Base-by-base conservation (phyloP, 176 grass and related monocot genomes). In the Puccinellia tenuiflora region DNA sequence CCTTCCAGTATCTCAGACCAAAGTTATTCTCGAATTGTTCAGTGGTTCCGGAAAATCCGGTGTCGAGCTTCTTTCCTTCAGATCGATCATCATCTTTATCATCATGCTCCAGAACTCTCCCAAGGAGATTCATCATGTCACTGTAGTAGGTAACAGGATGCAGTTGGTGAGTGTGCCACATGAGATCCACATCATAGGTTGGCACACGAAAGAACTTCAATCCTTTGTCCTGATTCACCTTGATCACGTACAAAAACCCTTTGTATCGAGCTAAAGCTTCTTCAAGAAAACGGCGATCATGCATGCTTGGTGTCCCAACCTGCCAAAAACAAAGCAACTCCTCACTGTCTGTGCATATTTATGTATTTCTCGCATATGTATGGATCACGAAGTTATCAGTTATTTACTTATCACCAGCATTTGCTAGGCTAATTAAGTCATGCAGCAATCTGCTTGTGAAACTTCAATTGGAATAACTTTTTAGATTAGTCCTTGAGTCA, bases 161-260 rank as follows among this genome's bases (percentile, higher is more conserved):
- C 45, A 96, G 59, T 56, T 93, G 93, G 67, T 98, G 96, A 52
- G 93, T 89, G 80, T 98, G 96, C 96, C 96, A 98, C 54, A 98
- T 93, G 39, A 98, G 77, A 85, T 96, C 96, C 30, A 98, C 83
- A 47, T 98, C 96, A 15, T 98, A 95, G 53, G 93, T 93, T 8
- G 92, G 93, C 69, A 98, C 96, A 31, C 89, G 78, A 64, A 98
- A 98, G 78, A 79, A 66, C 11, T 90, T 88, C 68, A 85, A n/a
- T 79, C 91, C 87, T 75, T 88, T 95, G n/a, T 95, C 91, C 47
- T 81, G 87, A 90, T 96, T 93, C 53, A 69, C 83, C 73, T 88
- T 96, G 88, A 98, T 98, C 73, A 98, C 74, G 84, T 95, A 81
- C 38, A 98, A 68, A 77, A 98, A 98, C 0, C 89, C 92, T 75